These are phyloP conservation scores for Vitis hybrid DNA, from an alignment of 177 flowering plant species.

Conservation along the genomic window DNA sequence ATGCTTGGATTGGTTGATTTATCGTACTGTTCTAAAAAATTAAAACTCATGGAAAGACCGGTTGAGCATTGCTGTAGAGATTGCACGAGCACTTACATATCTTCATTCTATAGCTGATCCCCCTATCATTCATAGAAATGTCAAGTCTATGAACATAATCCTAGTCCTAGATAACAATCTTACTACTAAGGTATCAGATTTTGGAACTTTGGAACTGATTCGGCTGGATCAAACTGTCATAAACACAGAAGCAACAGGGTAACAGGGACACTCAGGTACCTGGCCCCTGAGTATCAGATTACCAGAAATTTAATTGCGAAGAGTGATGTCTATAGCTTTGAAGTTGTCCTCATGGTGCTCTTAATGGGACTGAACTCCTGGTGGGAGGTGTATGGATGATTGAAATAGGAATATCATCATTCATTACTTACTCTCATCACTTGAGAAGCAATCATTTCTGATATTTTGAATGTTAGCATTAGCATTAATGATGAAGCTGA, in stretches of 20 bases:
- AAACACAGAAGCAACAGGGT: not conserved
- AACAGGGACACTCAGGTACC: conserved; percentile 4
- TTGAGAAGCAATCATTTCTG: too few species aligned
- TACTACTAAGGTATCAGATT: conserved; percentile 4
- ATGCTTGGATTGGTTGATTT: not conserved
- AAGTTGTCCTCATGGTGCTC: conserved; percentile 4
- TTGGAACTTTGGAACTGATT: conserved; percentile 10
- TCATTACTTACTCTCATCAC: too few species aligned
- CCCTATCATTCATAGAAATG: conserved; percentile 6
- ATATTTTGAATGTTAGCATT: not conserved
- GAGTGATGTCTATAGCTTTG: conserved; percentile 9
- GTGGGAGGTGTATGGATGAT: too few species aligned
- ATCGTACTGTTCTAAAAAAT: not conserved
- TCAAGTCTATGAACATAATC: conserved; percentile 7
- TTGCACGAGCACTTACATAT: conserved; percentile 4
- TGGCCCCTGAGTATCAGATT: conserved; percentile 8
- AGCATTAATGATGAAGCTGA: not conserved
- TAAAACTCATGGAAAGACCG: too few species aligned
- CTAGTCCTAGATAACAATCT: not conserved
- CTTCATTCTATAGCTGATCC: not conserved
- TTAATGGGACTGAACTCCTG: conserved; percentile 1
- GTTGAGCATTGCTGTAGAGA: not conserved
- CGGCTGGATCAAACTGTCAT: not conserved
- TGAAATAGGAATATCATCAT: too few species aligned
- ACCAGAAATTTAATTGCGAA: not conserved